Percentiles rank a stretch among this genome's conserved stretches.
Evolutionary conservation across 768 basidiomycete genomes (phyloP).

Genomic region (Termitomyces sp.): DNA sequence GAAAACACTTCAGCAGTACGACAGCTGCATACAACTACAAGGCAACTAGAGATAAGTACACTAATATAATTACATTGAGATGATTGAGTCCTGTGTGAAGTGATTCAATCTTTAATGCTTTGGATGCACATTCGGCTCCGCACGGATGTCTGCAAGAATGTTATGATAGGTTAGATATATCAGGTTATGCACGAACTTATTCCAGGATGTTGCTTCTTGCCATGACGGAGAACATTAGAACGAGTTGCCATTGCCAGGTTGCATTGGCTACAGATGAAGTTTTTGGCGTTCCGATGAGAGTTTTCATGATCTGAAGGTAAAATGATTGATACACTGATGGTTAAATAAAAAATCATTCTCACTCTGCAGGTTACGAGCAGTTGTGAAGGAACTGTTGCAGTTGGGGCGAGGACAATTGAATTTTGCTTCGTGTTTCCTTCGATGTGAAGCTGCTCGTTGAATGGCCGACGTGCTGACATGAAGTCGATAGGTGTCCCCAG

Average conservation of each 20-base stretch:
- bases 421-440: slow-evolving; percentile 1
- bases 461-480: neutral
- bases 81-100: neutral
- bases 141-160: neutral
- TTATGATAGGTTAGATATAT: neutral
- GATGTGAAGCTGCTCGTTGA: slow-evolving; percentile 1
- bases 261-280: slow-evolving; percentile 7
- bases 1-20: neutral
- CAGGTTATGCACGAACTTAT: neutral
- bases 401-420: neutral
- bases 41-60: neutral
- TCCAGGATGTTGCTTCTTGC: slow-evolving; percentile 5
- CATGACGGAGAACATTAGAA: slow-evolving; percentile 8
- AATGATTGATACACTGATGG: neutral
- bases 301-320: slow-evolving; percentile 10
- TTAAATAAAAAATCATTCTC: neutral
- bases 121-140: neutral
- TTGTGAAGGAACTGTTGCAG: slow-evolving; percentile 1
- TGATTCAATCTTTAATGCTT: neutral
- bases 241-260: slow-evolving; percentile 5
- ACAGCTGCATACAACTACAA: neutral
- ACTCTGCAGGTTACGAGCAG: slow-evolving; percentile 2
- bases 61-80: neutral
- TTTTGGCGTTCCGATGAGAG: slow-evolving; percentile 11
- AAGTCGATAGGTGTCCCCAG: neutral